Evolutionary conservation across 768 basidiomycete genomes (phyloP), one percentile per base, ranked within the genome.

Genomic region (Termitomyces titanicus): DNA sequence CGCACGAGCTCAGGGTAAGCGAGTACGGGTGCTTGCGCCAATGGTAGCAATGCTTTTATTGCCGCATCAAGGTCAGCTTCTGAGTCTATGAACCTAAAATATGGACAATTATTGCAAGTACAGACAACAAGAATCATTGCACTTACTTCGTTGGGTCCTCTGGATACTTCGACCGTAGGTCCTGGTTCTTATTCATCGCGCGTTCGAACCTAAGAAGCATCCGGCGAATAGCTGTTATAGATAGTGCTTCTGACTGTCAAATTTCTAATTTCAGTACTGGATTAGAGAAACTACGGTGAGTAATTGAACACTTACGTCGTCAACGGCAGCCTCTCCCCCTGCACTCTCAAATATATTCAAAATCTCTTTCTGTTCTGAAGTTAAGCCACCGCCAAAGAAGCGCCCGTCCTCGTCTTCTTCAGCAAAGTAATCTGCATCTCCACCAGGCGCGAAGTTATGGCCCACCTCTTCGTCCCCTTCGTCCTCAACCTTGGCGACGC

Each of bases 321-420:
- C 86, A 40, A 80, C 77, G 17, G 74, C 78, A 18, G 80, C 85
- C 39, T 85, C 83, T 9, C n/a, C n/a, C n/a, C 78, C 83, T 6
- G 85, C 80, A 48, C 73, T 79, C 62, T 98, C 96, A 68, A 99
- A 96, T 56, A 99, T 95, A 61, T 91, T 93, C 54, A 99, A 67
- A 37, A 99, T 98, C 54, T 94, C 87, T 67, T 98, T 95, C 74
- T 99, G 97, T 66, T 94, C 89, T 37, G 78, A 80, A 2, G 93
- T 95, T 57, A 99, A 74, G 2, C 97, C 97, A 1, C 95, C 94
- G 37, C 97, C 97, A 64, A 87, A 96, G 72, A 96, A 95, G 11
- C 94, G 79, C 0, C 92, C 94, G 62, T 94, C 93, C 22, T 89
- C 91, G 64, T 95, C 94, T 70, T 95, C 94, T 63, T 96, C 95